Evolutionary conservation across 495 filamentous ascomycete species (phyloP), one percentile per base, ranked within the genome.

Genomic region (Choiromyces venosus): DNA sequence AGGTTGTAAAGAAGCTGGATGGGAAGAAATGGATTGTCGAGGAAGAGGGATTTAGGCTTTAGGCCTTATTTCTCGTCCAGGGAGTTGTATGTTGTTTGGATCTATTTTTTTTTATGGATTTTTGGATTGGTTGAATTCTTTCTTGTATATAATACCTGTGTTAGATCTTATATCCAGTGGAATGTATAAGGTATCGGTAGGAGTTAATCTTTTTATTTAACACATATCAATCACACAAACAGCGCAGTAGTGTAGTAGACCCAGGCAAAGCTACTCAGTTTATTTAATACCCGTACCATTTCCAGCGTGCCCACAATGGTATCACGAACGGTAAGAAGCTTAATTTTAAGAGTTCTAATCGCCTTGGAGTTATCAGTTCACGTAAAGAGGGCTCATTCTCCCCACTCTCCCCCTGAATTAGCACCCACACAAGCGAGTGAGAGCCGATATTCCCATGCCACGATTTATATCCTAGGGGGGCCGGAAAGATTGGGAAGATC

Each of bases 11-110:
- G 37, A 84, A 84, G 40, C 83, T 83, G 4, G 82, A 86, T 73
- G 52, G 52, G 52, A 84, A 86, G 76, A 89, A 87, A 73, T 98
- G 95, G 95, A 84, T 88, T 7, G 93, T 97, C 35, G 94, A 97
- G 81, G 94, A 97, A 39, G 94, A 93, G 1, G 52, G 25, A 29
- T 61, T 61, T 33, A 61, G 25, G 25, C 52, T 61, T 61, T 61
- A 33, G 25, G 25, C 0, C 52, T 12, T 61, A 12, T 25, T 16
- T 14, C 52, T 16, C 25, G 25, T 18, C 6, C 3, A 12, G 4
- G 25, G 12, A 33, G 52, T 33, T 18, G 25, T 61, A 25, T 56
- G 8, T n/a, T n/a, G n/a, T n/a, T 6, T 29, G 4, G 25, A 61
- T 25, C 40, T 42, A 25, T 16, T 14, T 61, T 33, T 25, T 33